These are phyloP conservation scores for Persicaria maculosa DNA, from an alignment of 148 eudicot species.

Conservation along the genomic window DNA sequence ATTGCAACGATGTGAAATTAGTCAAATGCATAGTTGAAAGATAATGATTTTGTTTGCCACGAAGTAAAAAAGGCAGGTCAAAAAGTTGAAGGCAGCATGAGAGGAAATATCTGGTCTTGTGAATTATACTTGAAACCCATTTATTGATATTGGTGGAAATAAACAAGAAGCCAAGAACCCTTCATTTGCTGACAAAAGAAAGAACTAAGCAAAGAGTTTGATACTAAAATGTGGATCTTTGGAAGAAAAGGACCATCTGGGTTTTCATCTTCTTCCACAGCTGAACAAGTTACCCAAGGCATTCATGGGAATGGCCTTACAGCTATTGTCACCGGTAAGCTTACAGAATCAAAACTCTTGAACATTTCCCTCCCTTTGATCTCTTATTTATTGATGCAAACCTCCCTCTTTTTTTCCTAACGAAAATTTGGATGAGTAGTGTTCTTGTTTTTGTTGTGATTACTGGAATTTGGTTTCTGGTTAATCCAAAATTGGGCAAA, in stretches of 20 bases:
- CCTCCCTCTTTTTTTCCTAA: conserved; percentile 1
- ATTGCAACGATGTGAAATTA: neutral
- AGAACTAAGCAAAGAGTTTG: neutral
- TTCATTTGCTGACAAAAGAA: neutral
- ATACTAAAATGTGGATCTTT: conserved; percentile 51
- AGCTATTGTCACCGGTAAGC: conserved; percentile 73
- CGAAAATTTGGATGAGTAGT: neutral
- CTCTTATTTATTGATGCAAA: neutral
- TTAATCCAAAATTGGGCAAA: too few relatives aligned
- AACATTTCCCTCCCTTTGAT: neutral
- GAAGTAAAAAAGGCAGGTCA: neutral
- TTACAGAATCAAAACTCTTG: neutral
- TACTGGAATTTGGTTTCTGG: neutral
- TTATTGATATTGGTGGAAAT: neutral
- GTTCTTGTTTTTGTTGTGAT: neutral
- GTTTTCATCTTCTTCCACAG: conserved; percentile 68
- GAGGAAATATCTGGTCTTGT: neutral
- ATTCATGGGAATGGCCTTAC: conserved; percentile 73
- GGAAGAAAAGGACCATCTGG: conserved; percentile 72
- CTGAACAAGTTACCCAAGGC: conserved; percentile 63
- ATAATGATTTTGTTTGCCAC: conserved; percentile 10
- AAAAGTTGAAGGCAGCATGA: neutral
- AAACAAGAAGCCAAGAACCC: neutral
- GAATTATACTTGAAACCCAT: neutral
- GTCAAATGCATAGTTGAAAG: conserved; percentile 10